These are phyloP conservation scores for Saraca asoca DNA, from an alignment of 331 rosid genomes.

Conservation along the genomic window DNA sequence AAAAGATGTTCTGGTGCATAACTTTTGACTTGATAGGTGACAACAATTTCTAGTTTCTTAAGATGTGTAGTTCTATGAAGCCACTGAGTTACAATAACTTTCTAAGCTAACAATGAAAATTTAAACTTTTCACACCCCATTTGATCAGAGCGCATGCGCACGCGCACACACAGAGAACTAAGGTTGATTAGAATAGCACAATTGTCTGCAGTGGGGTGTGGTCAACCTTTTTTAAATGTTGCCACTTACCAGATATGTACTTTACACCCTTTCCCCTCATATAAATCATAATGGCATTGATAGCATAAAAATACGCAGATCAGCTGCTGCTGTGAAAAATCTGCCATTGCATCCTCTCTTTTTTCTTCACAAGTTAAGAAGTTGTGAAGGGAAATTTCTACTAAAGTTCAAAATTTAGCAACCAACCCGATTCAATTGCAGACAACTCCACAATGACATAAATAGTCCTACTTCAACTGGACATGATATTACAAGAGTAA, in stretches of 20 bases:
- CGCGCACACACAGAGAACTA: background rate
- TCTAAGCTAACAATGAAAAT: no score
- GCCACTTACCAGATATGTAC: background rate
- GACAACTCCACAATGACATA: background rate
- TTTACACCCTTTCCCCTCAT: background rate
- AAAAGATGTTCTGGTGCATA: background rate
- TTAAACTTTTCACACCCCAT: no score
- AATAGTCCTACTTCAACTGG: background rate
- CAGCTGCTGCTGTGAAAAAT: background rate
- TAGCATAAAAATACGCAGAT: background rate
- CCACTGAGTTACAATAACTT: no score
- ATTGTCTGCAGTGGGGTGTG: background rate
- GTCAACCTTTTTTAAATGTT: background rate
- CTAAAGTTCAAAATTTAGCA: background rate
- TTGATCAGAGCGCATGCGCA: no score
- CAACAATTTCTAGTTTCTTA: constrained; percentile 13
- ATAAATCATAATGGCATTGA: background rate
- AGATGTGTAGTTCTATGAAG: constrained; percentile 9
- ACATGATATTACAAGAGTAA: background rate
- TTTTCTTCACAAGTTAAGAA: background rate
- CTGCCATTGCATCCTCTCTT: background rate
- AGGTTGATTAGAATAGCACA: background rate
- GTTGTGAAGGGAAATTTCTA: background rate
- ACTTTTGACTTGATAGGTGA: constrained; percentile 18
- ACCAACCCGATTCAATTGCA: background rate